Evolutionary conservation across 176 grass and related monocot genomes (phyloP).

Genomic region (Zea mays): DNA sequence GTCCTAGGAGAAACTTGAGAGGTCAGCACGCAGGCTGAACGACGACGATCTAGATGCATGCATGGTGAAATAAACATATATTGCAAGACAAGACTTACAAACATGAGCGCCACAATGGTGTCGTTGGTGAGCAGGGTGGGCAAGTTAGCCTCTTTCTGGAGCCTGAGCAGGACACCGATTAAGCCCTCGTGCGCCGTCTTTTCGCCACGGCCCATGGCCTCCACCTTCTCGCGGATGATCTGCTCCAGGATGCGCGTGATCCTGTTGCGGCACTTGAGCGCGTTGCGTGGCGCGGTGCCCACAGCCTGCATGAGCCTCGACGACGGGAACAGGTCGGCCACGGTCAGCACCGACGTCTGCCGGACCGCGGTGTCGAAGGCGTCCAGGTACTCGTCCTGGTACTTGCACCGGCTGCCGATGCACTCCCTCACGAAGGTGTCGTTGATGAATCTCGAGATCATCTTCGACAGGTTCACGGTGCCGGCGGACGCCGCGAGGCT

Average conservation of each 20-base stretch:
- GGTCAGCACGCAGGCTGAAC: no score
- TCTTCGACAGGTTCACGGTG: neutral
- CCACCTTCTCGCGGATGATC: slow-evolving; percentile 1
- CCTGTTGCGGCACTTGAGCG: neutral
- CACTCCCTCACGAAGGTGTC: slow-evolving; percentile 19
- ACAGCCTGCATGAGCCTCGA: slow-evolving; percentile 15
- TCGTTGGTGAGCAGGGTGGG: neutral
- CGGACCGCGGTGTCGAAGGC: neutral
- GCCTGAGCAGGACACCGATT: slow-evolving; percentile 11
- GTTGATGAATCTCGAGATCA: neutral
- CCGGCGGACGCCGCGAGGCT: neutral
- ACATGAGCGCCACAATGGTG: neutral
- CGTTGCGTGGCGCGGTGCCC: neutral
- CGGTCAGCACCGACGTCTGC: neutral
- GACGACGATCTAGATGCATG: no score
- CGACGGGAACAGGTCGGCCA: slow-evolving; percentile 32
- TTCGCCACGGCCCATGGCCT: neutral
- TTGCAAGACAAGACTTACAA: slow-evolving; percentile 24
- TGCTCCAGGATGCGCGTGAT: neutral
- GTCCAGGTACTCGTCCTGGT: slow-evolving; percentile 20
- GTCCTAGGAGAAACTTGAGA: neutral
- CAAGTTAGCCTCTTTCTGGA: slow-evolving; percentile 8
- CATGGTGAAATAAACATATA: no score
- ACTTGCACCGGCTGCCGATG: slow-evolving; percentile 33
- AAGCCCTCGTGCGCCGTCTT: neutral